Percentiles rank a stretch among this genome's conserved stretches.
Conservation (phyloP, 129 eudicot genomes). For the Scalesia atractyloides region DNA sequence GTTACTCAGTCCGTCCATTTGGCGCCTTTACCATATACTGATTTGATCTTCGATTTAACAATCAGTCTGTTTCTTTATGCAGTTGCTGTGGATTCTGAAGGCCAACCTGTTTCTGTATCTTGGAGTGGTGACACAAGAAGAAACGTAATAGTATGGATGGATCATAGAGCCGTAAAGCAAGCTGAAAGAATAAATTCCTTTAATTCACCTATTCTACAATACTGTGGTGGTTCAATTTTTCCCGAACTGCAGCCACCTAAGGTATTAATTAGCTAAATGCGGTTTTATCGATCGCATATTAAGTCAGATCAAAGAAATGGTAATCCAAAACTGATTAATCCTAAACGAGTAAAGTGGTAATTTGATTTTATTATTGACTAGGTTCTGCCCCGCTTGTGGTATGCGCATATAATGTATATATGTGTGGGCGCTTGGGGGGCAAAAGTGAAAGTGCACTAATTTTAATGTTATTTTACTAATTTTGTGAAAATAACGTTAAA, state of each 20-base stretch:
- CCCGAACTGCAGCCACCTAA: constrained; percentile 99
- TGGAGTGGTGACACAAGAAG: constrained; percentile 94
- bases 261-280: constrained; percentile 40
- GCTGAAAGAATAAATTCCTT: constrained; percentile 92
- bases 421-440: too few relatives aligned
- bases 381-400: too few relatives aligned
- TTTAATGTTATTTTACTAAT: too few relatives aligned
- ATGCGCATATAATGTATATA: too few relatives aligned
- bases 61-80: constrained; percentile 34
- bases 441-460: too few relatives aligned
- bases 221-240: constrained; percentile 96
- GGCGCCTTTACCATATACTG: constrained; percentile 10
- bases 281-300: not conserved
- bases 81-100: constrained; percentile 97
- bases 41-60: not conserved
- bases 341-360: not conserved
- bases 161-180: constrained; percentile 97
- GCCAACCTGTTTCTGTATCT: constrained; percentile 93
- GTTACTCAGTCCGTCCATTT: not conserved
- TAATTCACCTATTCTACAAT: constrained; percentile 88
- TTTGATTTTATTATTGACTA: not conserved
- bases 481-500: too few relatives aligned
- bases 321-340: too few relatives aligned
- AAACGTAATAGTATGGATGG: constrained; percentile 99
- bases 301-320: not conserved